phyloP scores from a whole-genome alignment of 495 filamentous ascomycete species.

The Cercophora scortea region DNA sequence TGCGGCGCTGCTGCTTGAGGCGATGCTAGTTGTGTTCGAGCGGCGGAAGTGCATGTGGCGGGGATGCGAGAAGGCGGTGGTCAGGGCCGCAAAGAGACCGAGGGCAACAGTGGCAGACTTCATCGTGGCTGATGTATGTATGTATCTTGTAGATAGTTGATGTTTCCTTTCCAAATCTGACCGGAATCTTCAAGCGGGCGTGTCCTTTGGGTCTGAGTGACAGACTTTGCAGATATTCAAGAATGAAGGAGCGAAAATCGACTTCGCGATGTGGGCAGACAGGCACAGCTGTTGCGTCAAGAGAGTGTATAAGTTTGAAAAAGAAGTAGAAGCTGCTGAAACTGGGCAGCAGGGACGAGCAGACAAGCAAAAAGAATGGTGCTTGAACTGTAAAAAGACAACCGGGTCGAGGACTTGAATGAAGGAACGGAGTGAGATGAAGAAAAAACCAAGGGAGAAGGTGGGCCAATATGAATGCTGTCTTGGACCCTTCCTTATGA shows the following conservation, averaged over 20 bases:
- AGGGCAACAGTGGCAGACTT: constrained; percentile 35
- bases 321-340: constrained; percentile 23
- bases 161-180: constrained; percentile 7
- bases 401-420: constrained; percentile 6
- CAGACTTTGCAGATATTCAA: background rate
- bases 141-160: constrained; percentile 6
- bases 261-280: constrained; percentile 32
- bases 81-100: constrained; percentile 37
- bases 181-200: background rate
- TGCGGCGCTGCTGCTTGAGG: constrained; percentile 33
- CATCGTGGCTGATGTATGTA: constrained; percentile 30
- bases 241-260: constrained; percentile 38
- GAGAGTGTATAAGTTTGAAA: constrained; percentile 22
- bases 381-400: constrained; percentile 21
- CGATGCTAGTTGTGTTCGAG: constrained; percentile 27
- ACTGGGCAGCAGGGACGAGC: constrained; percentile 9
- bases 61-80: constrained; percentile 32
- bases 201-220: background rate
- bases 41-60: constrained; percentile 32
- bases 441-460: constrained; percentile 4
- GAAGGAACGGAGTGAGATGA: constrained; percentile 16
- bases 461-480: background rate
- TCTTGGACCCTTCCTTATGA: background rate
- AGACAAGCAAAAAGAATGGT: constrained; percentile 30
- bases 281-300: constrained; percentile 32